A percentile compares a stretch with the other conserved stretches of the same genome.
Evolutionary conservation across 352 stramenopile genomes (phyloP).

Genomic region (Phytopythium montanum): DNA sequence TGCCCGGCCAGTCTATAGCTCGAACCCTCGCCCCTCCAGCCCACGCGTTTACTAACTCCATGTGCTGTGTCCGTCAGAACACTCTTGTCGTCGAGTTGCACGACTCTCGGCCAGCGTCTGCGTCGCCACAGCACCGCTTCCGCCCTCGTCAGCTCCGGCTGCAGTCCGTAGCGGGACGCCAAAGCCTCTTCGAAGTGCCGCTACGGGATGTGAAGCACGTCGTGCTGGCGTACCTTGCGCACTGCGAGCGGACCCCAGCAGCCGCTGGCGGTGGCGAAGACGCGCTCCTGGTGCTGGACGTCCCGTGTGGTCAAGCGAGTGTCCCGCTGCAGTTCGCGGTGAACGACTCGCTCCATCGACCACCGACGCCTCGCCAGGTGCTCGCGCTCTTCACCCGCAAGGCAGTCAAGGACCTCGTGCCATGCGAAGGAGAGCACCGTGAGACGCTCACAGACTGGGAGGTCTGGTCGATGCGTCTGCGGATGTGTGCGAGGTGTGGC

Average conservation of each 20-base stretch:
- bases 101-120: too few species aligned
- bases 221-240: constrained; percentile 16
- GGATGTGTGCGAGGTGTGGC: constrained; percentile 27
- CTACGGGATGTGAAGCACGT: constrained; percentile 28
- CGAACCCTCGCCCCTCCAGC: not conserved
- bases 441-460: not conserved
- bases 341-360: not conserved
- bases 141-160: not conserved
- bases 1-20: too few species aligned
- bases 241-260: not conserved
- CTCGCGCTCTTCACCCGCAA: constrained; percentile 14
- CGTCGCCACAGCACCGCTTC: not conserved
- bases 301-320: not conserved
- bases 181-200: constrained; percentile 23
- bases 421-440: not conserved
- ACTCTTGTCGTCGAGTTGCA: constrained; percentile 4
- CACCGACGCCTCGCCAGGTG: constrained; percentile 2
- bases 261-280: not conserved
- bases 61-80: not conserved
- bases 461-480: constrained; percentile 12
- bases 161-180: not conserved
- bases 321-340: constrained; percentile 3
- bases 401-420: not conserved
- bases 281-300: constrained; percentile 2
- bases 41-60: not conserved